phyloP scores from a whole-genome alignment of 192 early-diverging fungal genomes.

The Backusella luteola region DNA sequence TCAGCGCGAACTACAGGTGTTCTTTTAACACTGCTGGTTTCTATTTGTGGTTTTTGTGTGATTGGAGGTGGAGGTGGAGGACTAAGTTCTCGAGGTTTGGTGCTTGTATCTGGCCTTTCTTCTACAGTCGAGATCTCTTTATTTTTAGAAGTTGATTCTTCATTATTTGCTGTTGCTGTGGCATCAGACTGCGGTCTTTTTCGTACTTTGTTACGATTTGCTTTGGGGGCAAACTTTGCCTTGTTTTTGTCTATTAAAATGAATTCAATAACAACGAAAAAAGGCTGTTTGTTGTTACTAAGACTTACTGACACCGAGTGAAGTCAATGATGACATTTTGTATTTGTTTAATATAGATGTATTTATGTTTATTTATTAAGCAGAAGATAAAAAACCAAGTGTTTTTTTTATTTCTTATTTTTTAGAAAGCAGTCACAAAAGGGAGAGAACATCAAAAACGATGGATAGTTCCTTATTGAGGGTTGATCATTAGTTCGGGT shows the following conservation, averaged over 20 bases:
- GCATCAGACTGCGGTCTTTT: neutral
- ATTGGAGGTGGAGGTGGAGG: slow-evolving; percentile 8
- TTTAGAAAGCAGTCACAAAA: neutral
- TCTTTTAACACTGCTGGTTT: no score
- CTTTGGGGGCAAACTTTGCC: slow-evolving; percentile 5
- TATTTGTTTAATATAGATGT: neutral
- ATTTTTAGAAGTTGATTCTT: neutral
- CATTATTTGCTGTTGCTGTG: neutral
- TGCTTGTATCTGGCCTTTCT: neutral
- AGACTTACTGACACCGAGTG: slow-evolving; percentile 10
- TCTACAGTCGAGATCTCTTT: neutral
- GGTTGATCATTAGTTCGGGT: slow-evolving; percentile 82
- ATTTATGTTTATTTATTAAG: neutral
- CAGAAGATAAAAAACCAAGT: neutral
- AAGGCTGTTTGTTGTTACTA: neutral
- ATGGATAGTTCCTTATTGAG: neutral
- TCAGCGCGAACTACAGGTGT: neutral
- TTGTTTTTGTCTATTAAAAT: slow-evolving; percentile 4
- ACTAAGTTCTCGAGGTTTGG: neutral
- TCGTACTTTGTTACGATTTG: neutral
- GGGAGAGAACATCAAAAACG: neutral
- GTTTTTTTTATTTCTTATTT: neutral
- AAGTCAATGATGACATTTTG: slow-evolving; percentile 11
- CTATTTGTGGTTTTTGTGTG: neutral
- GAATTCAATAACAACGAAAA: neutral